These are phyloP conservation scores for Andalucia godoyi DNA, from an alignment of 78 protist species.

Conservation along the genomic window DNA sequence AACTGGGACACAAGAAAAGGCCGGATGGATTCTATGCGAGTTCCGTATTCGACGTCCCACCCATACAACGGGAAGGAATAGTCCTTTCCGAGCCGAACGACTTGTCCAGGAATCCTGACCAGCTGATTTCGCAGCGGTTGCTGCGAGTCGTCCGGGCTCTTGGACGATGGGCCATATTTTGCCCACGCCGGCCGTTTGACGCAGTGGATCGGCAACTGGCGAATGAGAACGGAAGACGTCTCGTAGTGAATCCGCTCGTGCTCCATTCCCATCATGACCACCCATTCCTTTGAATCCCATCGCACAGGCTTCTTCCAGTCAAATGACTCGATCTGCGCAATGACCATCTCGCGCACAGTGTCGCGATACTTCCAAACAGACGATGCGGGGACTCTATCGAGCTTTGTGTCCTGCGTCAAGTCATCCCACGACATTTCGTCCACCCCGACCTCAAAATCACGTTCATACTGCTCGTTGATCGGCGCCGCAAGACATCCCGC, in stretches of 20 bases:
- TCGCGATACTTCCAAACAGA: conserved; percentile 36
- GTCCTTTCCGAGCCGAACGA: conserved; percentile 1
- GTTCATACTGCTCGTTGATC: conserved; percentile 26
- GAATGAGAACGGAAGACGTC: conserved; percentile 49
- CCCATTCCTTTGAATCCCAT: conserved; percentile 12
- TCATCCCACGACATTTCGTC: conserved; percentile 72
- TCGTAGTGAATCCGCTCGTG: conserved; percentile 63
- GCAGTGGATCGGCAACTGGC: conserved; percentile 21
- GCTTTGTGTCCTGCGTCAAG: not conserved
- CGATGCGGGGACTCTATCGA: conserved; percentile 18
- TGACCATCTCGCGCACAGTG: conserved; percentile 22
- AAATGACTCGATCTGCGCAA: not conserved
- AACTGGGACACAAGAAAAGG: conserved; percentile 23
- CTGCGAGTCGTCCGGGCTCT: not conserved
- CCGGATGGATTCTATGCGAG: not conserved
- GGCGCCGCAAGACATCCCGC: conserved; percentile 24
- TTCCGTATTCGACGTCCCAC: conserved; percentile 58
- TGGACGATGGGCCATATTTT: not conserved
- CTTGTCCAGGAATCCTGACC: not conserved
- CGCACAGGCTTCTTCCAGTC: conserved; percentile 13
- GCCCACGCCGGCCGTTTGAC: not conserved
- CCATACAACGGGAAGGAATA: conserved; percentile 10
- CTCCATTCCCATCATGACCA: conserved; percentile 48
- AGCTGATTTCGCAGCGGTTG: not conserved
- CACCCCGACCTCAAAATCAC: conserved; percentile 49